Evolutionary conservation across 2,329 filamentous ascomycete genomes (phyloP), one percentile per base, ranked within the genome.

Genomic region (Penicillium sp.): DNA sequence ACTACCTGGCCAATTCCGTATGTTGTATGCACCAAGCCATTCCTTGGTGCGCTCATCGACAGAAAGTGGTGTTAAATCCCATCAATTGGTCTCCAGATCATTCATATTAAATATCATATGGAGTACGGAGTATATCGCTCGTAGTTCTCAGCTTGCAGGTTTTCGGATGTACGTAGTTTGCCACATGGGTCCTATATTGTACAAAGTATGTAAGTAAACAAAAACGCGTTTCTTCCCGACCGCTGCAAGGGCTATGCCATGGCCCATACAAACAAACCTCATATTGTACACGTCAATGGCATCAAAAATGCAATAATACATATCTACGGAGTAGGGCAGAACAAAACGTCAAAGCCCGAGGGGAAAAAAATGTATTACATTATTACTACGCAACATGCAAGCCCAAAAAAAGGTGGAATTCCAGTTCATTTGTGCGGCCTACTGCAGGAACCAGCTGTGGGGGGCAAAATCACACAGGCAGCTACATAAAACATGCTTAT

Each of bases 361-460:
- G 4, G 12, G 12, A 31, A 33, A 15, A 12, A 45, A 5, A 37
- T 2, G 25, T 15, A 15, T 6, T 33, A 13, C 12, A 33, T 33
- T 33, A n/a, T 42, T 43, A 27, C 38, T 21, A 43, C 19, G 23
- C 38, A 25, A 21, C 13, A 57, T 57, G 55, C 55, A 54, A 23
- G 42, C 42, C 42, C 9, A 40, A 21, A n/a, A 47, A 12, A 43
- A 52, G 25, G 13, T 38, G 23, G 25, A 27, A 50, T 52, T 48
- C 45, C 38, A 58, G 23, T 57, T 54, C 64, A 64, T 59, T 60
- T 63, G 52, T 62, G 66, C 65, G 69, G 69, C 62, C 70, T 73
- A 72, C 71, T 73, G 71, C 71, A 73, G 71, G 71, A 72, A 73
- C 71, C 60, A 63, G 52, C 49, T 56, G 64, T 67, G 65, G 65